Evolutionary conservation across 257 asterid genomes (phyloP).

Genomic region (Solanum piurae): DNA sequence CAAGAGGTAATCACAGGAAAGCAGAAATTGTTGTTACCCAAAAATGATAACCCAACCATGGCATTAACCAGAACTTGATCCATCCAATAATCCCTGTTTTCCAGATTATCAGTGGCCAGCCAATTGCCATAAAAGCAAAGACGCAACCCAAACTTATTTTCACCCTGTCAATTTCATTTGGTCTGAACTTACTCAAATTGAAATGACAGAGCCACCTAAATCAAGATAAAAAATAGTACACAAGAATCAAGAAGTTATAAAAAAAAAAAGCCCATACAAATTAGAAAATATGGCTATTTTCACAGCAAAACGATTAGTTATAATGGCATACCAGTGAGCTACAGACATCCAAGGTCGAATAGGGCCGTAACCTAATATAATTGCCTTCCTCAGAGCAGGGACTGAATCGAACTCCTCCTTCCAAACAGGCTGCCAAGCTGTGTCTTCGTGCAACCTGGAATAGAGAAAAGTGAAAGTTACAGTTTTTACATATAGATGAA

Average conservation of each 20-base stretch:
- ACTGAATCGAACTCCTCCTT: conserved; percentile 48
- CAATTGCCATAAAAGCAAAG: conserved; percentile 86
- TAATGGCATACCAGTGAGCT: conserved; percentile 63
- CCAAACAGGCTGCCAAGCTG: conserved; percentile 83
- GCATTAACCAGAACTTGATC: conserved; percentile 97
- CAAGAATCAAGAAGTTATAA: not conserved
- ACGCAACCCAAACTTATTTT: conserved; percentile 93
- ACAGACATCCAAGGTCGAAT: conserved; percentile 87
- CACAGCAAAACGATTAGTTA: not conserved
- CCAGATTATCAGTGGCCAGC: conserved; percentile 85
- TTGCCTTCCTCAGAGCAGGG: conserved; percentile 59
- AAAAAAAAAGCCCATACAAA: not conserved
- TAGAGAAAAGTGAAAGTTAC: not conserved
- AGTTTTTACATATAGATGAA: not conserved
- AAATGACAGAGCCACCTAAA: conserved; percentile 72
- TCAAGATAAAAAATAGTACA: not conserved
- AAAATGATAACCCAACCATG: conserved; percentile 95
- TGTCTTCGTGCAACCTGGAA: conserved; percentile 83
- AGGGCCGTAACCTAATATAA: conserved; percentile 72
- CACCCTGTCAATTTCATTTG: conserved; percentile 77
- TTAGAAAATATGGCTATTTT: not conserved
- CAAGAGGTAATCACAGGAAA: not conserved
- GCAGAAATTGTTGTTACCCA: conserved; percentile 57
- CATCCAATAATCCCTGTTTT: conserved; percentile 80
- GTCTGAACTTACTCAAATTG: conserved; percentile 72